Percentiles rank a stretch among this genome's conserved stretches.
Conservation (phyloP, 129 eudicot species). For the sunflower (Helianthus annuus) region DNA sequence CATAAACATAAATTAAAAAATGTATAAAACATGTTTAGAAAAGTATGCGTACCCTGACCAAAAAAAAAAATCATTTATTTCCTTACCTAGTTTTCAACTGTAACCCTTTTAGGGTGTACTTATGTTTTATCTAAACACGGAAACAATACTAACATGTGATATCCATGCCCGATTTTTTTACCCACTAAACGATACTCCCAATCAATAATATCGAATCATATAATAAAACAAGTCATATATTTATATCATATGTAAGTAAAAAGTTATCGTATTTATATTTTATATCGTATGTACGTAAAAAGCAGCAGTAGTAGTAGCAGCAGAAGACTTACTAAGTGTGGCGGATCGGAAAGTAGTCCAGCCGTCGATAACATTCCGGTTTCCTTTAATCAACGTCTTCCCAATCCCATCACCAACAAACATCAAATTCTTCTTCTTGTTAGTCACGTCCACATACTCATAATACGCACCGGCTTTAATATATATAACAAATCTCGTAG, state of each 20-base stretch:
- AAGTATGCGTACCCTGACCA: no score
- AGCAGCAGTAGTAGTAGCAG: background rate
- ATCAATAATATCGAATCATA: conserved; percentile 19
- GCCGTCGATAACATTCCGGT: conserved; percentile 83
- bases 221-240: background rate
- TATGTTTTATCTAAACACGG: conserved; percentile 13
- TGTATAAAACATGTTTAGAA: no score
- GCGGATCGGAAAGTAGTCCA: conserved; percentile 95
- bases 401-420: conserved; percentile 95
- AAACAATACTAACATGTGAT: conserved; percentile 20
- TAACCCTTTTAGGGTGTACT: conserved; percentile 22
- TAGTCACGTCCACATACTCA: conserved; percentile 77
- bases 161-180: conserved; percentile 12
- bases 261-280: no score
- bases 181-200: conserved; percentile 17
- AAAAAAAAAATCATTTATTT: background rate
- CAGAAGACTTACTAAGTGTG: conserved; percentile 66
- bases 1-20: no score
- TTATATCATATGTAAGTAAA: background rate
- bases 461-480: conserved; percentile 82
- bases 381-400: conserved; percentile 78
- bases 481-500: conserved; percentile 70
- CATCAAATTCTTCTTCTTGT: conserved; percentile 61
- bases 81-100: conserved; percentile 15
- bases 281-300: background rate